phyloP scores from a whole-genome alignment of 345 rosid genomes.

The Eucalyptus cloeziana region DNA sequence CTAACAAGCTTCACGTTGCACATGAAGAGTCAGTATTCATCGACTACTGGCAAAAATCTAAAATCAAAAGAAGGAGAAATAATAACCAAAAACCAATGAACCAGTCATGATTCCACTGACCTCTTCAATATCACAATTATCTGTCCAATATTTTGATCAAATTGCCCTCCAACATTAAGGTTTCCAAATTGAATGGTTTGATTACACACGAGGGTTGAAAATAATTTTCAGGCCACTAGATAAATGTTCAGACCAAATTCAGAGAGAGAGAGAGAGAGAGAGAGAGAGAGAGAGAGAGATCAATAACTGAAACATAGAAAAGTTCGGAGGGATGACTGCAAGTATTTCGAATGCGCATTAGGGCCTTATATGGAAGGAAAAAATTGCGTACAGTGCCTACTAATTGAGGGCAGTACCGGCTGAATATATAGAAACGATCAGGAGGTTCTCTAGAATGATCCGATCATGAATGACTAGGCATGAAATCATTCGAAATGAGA shows the following conservation, averaged over 20 bases:
- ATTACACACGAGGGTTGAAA: not conserved
- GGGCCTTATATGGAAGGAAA: not conserved
- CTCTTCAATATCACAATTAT: not conserved
- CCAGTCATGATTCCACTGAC: not conserved
- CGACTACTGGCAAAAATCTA: too few relatives aligned
- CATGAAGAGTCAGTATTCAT: not conserved
- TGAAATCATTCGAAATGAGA: not conserved
- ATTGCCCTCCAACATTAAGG: not conserved
- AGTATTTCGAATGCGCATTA: not conserved
- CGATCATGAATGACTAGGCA: not conserved
- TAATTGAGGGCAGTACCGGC: not conserved
- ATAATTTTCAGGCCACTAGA: not conserved
- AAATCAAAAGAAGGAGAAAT: not conserved
- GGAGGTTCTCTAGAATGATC: not conserved
- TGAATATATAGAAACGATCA: not conserved
- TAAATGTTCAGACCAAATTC: not conserved
- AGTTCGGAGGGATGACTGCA: not conserved
- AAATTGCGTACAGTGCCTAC: not conserved
- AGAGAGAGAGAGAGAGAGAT: not conserved
- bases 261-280: not conserved
- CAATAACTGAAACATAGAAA: not conserved
- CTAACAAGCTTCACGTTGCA: slow-evolving; percentile 11
- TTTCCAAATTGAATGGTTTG: not conserved
- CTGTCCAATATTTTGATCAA: not conserved
- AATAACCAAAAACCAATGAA: not conserved